These are phyloP conservation scores for Penicillium rolfsii DNA, from an alignment of 2,329 filamentous ascomycete genomes.

Conservation along the genomic window DNA sequence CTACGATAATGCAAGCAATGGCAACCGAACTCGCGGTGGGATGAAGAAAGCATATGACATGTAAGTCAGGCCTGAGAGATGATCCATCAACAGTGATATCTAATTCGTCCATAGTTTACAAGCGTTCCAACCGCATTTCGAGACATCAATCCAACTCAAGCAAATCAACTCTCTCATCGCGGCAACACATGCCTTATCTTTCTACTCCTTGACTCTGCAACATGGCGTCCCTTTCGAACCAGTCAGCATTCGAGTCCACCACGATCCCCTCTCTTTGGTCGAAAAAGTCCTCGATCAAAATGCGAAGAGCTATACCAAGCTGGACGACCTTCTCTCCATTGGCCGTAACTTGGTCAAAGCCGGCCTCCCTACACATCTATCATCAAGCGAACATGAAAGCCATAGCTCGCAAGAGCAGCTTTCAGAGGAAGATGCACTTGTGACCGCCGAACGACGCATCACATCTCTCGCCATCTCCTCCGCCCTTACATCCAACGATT, in stretches of 20 bases:
- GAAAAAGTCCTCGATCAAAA: conserved; percentile 66
- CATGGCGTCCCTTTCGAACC: conserved; percentile 68
- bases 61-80: conserved; percentile 38
- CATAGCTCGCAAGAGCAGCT: conserved; percentile 13
- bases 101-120: conserved; percentile 38
- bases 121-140: conserved; percentile 49
- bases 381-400: conserved; percentile 26
- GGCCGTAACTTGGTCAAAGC: conserved; percentile 60
- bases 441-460: conserved; percentile 51
- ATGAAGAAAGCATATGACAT: conserved; percentile 65
- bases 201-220: conserved; percentile 66
- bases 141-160: conserved; percentile 43
- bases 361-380: conserved; percentile 39
- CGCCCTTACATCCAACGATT: conserved; percentile 49
- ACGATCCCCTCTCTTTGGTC: conserved; percentile 62
- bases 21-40: conserved; percentile 63
- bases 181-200: conserved; percentile 67
- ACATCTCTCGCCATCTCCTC: conserved; percentile 52
- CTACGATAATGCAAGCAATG: conserved; percentile 69
- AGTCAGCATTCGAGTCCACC: conserved; percentile 66
- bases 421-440: conserved; percentile 33
- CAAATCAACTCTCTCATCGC: conserved; percentile 59
- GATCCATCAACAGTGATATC: background rate
- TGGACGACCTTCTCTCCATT: conserved; percentile 66
- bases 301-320: conserved; percentile 62